These are phyloP conservation scores for Boletus vinaceobasis DNA, from an alignment of 768 basidiomycete species.

Conservation along the genomic window DNA sequence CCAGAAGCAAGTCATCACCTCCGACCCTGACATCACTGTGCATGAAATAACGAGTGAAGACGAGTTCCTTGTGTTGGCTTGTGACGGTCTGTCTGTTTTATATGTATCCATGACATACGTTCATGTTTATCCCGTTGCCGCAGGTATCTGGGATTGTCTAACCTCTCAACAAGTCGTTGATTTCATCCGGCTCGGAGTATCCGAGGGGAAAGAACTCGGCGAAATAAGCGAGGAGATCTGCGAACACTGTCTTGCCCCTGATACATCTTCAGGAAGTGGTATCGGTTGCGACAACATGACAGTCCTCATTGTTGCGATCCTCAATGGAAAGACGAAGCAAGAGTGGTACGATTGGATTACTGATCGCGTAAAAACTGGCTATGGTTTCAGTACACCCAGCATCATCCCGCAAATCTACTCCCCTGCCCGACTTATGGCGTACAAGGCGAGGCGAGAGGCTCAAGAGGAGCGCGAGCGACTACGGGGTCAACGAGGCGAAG, in stretches of 20 bases:
- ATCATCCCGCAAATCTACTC: conserved; percentile 75
- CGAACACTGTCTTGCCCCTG: conserved; percentile 90
- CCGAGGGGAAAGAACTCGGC: conserved; percentile 71
- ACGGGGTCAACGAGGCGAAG: conserved; percentile 36
- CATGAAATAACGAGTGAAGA: conserved; percentile 86
- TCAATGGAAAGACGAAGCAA: conserved; percentile 82
- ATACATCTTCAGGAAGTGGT: conserved; percentile 84
- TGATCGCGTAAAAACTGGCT: conserved; percentile 70
- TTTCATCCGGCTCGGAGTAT: conserved; percentile 77
- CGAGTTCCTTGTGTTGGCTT: conserved; percentile 95
- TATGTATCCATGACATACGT: neutral
- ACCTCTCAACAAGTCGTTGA: conserved; percentile 91
- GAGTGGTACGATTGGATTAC: conserved; percentile 92
- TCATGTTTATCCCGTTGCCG: conserved; percentile 3
- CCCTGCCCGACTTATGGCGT: conserved; percentile 57
- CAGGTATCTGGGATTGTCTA: conserved; percentile 98
- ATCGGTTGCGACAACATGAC: conserved; percentile 99
- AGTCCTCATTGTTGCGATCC: conserved; percentile 81
- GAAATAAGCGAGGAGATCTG: conserved; percentile 90
- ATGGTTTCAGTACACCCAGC: conserved; percentile 77
- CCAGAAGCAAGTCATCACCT: conserved; percentile 92
- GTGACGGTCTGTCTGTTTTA: conserved; percentile 70
- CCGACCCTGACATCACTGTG: conserved; percentile 84
- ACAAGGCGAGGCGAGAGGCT: conserved; percentile 59
- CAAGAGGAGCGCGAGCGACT: conserved; percentile 46